Conservation (phyloP, 2,329 filamentous ascomycete species). For the Aspergillus cejpii region DNA sequence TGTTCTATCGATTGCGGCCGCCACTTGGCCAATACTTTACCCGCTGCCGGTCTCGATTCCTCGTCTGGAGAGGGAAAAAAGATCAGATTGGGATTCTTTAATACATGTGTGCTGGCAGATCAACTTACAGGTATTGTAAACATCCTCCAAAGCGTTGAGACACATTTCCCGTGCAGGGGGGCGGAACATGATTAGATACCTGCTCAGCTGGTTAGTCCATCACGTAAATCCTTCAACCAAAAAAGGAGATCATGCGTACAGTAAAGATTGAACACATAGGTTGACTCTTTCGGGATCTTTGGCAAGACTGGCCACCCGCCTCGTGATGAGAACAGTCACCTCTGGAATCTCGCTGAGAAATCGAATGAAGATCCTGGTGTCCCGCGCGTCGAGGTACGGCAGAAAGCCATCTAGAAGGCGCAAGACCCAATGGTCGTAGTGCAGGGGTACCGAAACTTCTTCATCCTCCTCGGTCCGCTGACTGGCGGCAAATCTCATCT, state of each 20-base stretch:
- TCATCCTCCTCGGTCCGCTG: slow-evolving; percentile 43
- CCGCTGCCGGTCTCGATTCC: slow-evolving; percentile 44
- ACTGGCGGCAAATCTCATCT: slow-evolving; percentile 40
- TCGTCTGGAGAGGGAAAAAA: slow-evolving; percentile 30
- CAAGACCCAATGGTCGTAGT: slow-evolving; percentile 74
- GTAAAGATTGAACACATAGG: slow-evolving; percentile 52
- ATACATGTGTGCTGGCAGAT: neutral
- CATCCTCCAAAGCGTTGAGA: slow-evolving; percentile 52
- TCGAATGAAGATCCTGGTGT: slow-evolving; percentile 74
- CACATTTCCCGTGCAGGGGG: slow-evolving; percentile 53
- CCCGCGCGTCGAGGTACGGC: slow-evolving; percentile 82
- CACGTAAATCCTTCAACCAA: too few relatives aligned
- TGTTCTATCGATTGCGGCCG: slow-evolving; percentile 41
- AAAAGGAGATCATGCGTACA: slow-evolving; percentile 38
- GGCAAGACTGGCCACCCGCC: slow-evolving; percentile 60
- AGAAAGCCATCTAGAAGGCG: slow-evolving; percentile 83
- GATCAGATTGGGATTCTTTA: neutral
- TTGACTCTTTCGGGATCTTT: slow-evolving; percentile 58
- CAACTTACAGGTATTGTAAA: slow-evolving; percentile 50
- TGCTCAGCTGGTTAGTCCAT: slow-evolving; percentile 19
- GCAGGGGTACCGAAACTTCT: slow-evolving; percentile 41
- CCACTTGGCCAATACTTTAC: slow-evolving; percentile 52
- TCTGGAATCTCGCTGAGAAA: slow-evolving; percentile 88
- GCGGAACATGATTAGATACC: slow-evolving; percentile 53
- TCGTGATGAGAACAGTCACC: slow-evolving; percentile 64